Base-by-base conservation (phyloP, 2,329 filamentous ascomycete genomes). In the Trichoderma afroharzianum region DNA sequence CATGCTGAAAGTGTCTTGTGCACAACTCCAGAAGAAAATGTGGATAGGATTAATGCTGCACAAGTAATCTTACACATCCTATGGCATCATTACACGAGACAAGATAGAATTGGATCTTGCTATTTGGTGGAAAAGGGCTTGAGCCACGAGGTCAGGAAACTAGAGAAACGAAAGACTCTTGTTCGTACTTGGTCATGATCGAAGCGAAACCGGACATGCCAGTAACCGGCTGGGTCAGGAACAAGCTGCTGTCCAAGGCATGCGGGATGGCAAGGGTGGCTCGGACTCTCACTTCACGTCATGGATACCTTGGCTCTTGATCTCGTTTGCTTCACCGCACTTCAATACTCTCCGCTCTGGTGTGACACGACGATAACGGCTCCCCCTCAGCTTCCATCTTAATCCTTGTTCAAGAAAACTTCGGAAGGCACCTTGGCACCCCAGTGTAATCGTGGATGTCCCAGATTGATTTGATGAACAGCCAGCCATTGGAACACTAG, bases 321-420 rank as follows among this genome's bases (percentile, higher is more conserved):
- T 53, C 28, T 36, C 57, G 67, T 53, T 53, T 62, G 43, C 57
- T 62, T 69, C 57, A 62, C 57, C 67, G 67, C 50, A 50, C 58
- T 62, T 53, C 67, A 53, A 61, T 15, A 53, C 67, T 62, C 67
- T 69, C 67, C 67, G 67, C 67, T 62, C 39, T 69, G 67, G 47
- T 50, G 67, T 69, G 67, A 69, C 39, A 69, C 57, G 7, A 62
- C 57, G 67, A 69, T 69, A 69, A 62, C 30, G 28, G 15, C 15
- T 28, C 21, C 21, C n/a, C 66, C 39, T 26, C 57, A 53, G 9
- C 39, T 33, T 39, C 26, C 43, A 26, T 26, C 4, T 4, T 4
- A 2, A 32, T 30, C 43, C 21, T 55, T 24, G 57, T 28, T n/a
- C 30, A 61, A 50, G n/a, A 58, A 33, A 14, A 47, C 26, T 15